These are phyloP conservation scores for Stentor roeselii DNA, from an alignment of 73 alveolate species.

Conservation along the genomic window DNA sequence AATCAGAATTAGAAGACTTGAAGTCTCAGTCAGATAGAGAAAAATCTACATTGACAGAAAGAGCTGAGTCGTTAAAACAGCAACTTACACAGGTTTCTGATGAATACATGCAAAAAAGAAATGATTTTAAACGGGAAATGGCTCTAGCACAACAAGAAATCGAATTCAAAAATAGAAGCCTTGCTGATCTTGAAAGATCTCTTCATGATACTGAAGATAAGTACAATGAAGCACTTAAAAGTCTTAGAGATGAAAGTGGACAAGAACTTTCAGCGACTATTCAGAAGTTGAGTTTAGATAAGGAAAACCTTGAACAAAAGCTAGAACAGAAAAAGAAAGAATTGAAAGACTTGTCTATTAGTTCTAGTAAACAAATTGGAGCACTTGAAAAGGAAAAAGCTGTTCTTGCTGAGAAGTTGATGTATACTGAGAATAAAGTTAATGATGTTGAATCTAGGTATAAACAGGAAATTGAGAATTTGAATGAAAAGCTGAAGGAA, in stretches of 20 bases:
- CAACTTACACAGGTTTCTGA: neutral
- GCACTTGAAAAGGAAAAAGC: neutral
- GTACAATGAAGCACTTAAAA: slow-evolving; percentile 5
- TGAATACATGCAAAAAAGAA: neutral
- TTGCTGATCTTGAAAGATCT: neutral
- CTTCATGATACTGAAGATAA: neutral
- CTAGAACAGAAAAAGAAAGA: neutral
- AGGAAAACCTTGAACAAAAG: slow-evolving; percentile 3
- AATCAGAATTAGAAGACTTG: slow-evolving; percentile 79
- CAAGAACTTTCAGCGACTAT: neutral
- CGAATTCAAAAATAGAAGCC: slow-evolving; percentile 2
- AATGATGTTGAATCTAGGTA: neutral
- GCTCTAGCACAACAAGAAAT: neutral
- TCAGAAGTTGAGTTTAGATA: neutral
- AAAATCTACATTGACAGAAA: slow-evolving; percentile 1
- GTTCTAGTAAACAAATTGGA: neutral
- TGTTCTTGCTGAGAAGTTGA: neutral
- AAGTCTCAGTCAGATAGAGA: slow-evolving; percentile 75
- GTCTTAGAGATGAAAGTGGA: slow-evolving; percentile 18
- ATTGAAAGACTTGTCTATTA: neutral
- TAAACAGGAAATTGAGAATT: neutral
- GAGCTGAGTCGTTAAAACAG: neutral
- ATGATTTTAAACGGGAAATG: slow-evolving; percentile 9
- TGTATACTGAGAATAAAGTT: neutral
- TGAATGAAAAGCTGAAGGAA: neutral